phyloP scores from a whole-genome alignment of 257 asterid genomes.

The Ophiorrhiza pumila region DNA sequence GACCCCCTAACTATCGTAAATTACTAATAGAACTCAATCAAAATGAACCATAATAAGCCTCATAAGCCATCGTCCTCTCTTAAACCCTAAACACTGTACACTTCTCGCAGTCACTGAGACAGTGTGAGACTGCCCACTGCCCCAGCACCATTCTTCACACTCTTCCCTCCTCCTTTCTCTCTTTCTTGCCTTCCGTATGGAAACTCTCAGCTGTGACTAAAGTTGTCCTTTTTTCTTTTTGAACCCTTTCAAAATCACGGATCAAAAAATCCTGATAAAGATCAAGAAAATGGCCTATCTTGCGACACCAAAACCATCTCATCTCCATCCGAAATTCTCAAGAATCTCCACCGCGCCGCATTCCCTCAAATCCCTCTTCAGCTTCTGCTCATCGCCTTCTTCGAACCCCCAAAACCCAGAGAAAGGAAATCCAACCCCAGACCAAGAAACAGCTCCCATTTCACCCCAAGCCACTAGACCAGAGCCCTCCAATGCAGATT shows the following conservation, averaged over 20 bases:
- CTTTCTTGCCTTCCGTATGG: neutral
- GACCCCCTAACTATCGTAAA: no score
- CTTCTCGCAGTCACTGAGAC: slow-evolving; percentile 1
- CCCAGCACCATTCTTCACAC: neutral
- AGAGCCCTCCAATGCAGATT: slow-evolving; percentile 19
- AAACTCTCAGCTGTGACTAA: neutral
- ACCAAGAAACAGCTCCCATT: neutral
- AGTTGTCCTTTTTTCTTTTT: neutral
- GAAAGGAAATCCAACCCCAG: neutral
- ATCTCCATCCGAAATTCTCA: slow-evolving; percentile 28
- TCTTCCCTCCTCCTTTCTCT: neutral
- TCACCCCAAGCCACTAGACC: neutral
- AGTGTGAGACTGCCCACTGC: no score
- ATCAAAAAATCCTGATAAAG: neutral
- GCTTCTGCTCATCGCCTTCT: slow-evolving; percentile 35
- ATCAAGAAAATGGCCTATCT: slow-evolving; percentile 42
- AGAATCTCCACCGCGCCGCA: slow-evolving; percentile 39
- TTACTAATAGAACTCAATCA: no score
- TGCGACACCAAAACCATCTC: slow-evolving; percentile 36
- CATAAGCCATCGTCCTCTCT: slow-evolving; percentile 1
- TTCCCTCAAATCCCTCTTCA: slow-evolving; percentile 36
- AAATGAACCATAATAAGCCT: no score
- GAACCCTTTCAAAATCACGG: neutral
- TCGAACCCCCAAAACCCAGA: slow-evolving; percentile 22
- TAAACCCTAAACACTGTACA: slow-evolving; percentile 28